These are phyloP conservation scores for Vicia sativa DNA, from an alignment of 306 rosid genomes.

Conservation along the genomic window DNA sequence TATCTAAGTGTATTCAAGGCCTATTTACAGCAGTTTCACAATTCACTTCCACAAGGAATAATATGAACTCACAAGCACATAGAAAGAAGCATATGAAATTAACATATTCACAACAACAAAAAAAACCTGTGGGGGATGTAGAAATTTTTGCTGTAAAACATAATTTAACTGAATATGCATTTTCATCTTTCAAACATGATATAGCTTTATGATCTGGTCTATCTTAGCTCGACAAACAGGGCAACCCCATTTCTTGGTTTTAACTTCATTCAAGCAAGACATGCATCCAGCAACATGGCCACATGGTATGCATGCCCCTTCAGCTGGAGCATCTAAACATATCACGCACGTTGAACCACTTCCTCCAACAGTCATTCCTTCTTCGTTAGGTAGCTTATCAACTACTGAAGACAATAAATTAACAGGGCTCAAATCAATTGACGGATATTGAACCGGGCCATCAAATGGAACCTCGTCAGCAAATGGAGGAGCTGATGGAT, in stretches of 20 bases:
- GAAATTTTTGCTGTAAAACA: constrained; percentile 20
- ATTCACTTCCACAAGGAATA: constrained; percentile 31
- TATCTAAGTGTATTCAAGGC: constrained; percentile 16
- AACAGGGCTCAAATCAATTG: constrained; percentile 68
- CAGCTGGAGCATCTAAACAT: constrained; percentile 95
- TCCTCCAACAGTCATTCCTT: constrained; percentile 48
- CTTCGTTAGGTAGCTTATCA: constrained; percentile 39
- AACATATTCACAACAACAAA: constrained; percentile 42
- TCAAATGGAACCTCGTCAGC: constrained; percentile 47
- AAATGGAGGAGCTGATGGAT: constrained; percentile 74
- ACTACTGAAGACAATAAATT: constrained; percentile 50
- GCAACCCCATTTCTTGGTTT: constrained; percentile 94
- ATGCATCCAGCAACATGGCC: constrained; percentile 99
- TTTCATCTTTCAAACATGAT: constrained; percentile 57
- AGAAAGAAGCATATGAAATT: constrained; percentile 27
- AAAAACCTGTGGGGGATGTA: constrained; percentile 25
- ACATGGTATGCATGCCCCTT: constrained; percentile 98
- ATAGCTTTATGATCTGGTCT: constrained; percentile 75
- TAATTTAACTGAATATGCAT: constrained; percentile 2
- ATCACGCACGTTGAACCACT: constrained; percentile 69
- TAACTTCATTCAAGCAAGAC: constrained; percentile 88
- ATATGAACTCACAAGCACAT: constrained; percentile 18
- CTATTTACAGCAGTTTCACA: constrained; percentile 27
- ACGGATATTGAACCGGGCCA: constrained; percentile 74
- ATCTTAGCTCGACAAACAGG: constrained; percentile 95